Conservation (phyloP, 2,329 filamentous ascomycete species). For the Penicillium polonicum region DNA sequence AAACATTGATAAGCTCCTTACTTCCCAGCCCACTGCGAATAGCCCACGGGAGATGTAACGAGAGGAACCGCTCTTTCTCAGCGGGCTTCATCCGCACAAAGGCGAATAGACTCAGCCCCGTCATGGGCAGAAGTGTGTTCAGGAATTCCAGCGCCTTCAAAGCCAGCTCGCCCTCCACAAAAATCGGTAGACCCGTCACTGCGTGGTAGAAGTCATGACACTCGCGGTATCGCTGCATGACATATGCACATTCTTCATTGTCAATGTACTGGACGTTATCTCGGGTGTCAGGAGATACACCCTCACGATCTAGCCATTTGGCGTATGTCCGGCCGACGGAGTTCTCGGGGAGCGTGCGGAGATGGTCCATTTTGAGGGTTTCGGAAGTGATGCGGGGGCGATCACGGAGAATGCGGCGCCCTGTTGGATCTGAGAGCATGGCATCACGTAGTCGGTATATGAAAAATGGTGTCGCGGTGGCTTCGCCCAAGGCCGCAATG, state of each 20-base stretch:
- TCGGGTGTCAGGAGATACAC: constrained; percentile 88
- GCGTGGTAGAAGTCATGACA: constrained; percentile 98
- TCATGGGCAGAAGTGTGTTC: constrained; percentile 94
- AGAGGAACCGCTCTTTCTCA: constrained; percentile 65
- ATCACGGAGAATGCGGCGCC: constrained; percentile 85
- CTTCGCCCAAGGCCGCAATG: constrained; percentile 90
- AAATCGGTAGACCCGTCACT: constrained; percentile 81
- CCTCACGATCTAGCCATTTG: constrained; percentile 88
- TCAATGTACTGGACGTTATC: constrained; percentile 84
- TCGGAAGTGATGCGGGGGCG: constrained; percentile 82
- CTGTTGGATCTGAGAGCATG: constrained; percentile 82
- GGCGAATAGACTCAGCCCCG: constrained; percentile 78
- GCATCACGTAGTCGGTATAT: constrained; percentile 85
- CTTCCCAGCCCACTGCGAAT: constrained; percentile 73
- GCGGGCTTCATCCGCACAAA: constrained; percentile 61
- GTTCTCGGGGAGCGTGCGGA: constrained; percentile 70
- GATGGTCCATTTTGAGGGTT: constrained; percentile 64
- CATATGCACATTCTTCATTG: constrained; percentile 92
- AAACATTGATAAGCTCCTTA: constrained; percentile 88
- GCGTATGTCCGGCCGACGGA: constrained; percentile 81
- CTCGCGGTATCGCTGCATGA: constrained; percentile 97
- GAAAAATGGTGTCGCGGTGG: constrained; percentile 92
- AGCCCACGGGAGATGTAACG: constrained; percentile 78
- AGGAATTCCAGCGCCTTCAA: constrained; percentile 97
- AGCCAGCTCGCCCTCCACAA: constrained; percentile 95